These are phyloP conservation scores for Penicillium sp. DNA, from an alignment of 2,329 filamentous ascomycete genomes.

Conservation along the genomic window DNA sequence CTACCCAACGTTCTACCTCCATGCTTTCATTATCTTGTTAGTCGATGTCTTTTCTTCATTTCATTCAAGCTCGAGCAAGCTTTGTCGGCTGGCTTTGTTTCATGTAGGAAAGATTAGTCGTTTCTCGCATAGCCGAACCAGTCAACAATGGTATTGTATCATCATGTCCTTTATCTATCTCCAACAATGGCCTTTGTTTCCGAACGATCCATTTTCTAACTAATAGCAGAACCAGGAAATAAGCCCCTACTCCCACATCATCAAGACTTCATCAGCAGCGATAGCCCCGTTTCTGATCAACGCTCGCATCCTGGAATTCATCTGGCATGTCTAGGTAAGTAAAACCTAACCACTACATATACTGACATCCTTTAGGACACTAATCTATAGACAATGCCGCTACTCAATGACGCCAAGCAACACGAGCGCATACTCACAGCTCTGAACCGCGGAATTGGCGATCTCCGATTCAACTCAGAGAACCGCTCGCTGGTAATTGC, in stretches of 20 bases:
- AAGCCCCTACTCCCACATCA: background rate
- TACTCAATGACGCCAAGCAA: background rate
- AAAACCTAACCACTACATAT: background rate
- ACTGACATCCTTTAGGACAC: background rate
- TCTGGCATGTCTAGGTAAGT: background rate
- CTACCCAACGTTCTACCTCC: too few species aligned
- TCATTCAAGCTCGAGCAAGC: background rate
- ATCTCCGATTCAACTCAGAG: background rate
- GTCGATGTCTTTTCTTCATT: rapidly evolving
- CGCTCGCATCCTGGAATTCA: background rate
- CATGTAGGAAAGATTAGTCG: too few species aligned
- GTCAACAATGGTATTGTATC: background rate
- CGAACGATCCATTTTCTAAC: background rate
- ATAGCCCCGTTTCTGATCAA: background rate
- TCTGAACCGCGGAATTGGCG: background rate
- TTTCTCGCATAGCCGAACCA: background rate
- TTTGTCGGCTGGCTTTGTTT: background rate
- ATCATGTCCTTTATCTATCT: background rate
- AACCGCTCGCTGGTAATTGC: background rate
- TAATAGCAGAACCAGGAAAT: too few species aligned
- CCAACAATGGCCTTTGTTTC: background rate
- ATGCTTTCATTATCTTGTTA: background rate
- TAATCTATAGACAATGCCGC: background rate
- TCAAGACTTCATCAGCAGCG: too few species aligned
- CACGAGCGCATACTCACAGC: background rate